Conservation (phyloP, 805 yeast genomes). For the Starmerella powellii region DNA sequence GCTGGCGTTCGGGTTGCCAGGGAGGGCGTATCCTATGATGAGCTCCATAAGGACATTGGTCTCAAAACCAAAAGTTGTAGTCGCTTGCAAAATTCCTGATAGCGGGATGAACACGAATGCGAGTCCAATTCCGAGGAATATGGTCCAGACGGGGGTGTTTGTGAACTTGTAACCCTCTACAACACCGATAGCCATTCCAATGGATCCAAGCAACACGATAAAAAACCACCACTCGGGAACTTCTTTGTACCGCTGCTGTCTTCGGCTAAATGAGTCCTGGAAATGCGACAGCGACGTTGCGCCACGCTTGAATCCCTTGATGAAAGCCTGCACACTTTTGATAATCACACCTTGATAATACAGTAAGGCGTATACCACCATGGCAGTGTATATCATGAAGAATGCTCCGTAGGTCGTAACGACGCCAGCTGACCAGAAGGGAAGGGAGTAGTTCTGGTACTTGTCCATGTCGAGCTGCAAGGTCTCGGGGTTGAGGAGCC, state of each 20-base stretch:
- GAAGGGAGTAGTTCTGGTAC: slow-evolving; percentile 47
- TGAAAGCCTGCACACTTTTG: no score
- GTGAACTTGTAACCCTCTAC: slow-evolving; percentile 32
- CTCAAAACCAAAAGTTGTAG: slow-evolving; percentile 40
- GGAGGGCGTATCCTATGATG: slow-evolving; percentile 47
- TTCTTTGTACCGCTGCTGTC: slow-evolving; percentile 42
- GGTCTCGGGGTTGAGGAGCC: slow-evolving; percentile 35
- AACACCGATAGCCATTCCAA: slow-evolving; percentile 34
- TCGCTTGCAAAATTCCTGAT: slow-evolving; percentile 42
- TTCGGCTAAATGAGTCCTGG: slow-evolving; percentile 31
- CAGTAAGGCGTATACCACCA: slow-evolving; percentile 34
- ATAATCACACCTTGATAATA: no score
- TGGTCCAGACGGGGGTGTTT: slow-evolving; percentile 52
- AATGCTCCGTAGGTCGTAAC: slow-evolving; percentile 45
- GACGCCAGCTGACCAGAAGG: slow-evolving; percentile 51
- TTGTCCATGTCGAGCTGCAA: slow-evolving; percentile 35
- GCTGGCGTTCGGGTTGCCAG: slow-evolving; percentile 44
- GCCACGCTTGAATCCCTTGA: no score
- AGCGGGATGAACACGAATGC: slow-evolving; percentile 49
- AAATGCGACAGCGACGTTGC: not conserved
- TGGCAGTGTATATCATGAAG: slow-evolving; percentile 42
- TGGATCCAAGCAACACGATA: slow-evolving; percentile 35
- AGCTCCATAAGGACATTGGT: slow-evolving; percentile 48
- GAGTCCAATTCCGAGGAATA: slow-evolving; percentile 45
- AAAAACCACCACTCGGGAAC: slow-evolving; percentile 65